Conservation (phyloP, 345 rosid genomes). For the Dipteronia dyeriana region DNA sequence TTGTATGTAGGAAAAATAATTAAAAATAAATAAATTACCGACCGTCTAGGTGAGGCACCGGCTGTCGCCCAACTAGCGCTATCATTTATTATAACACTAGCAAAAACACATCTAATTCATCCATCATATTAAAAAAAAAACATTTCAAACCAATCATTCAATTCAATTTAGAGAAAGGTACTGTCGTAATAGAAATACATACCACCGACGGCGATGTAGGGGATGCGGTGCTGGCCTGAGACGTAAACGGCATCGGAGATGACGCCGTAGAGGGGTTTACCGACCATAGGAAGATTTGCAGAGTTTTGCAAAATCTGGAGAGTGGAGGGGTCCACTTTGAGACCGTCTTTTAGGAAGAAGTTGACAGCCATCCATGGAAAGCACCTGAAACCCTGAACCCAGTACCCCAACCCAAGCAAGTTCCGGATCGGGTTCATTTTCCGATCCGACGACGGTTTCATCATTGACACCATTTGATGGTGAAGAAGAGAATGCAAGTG, state of each 20-base stretch:
- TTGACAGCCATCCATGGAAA: constrained; percentile 86
- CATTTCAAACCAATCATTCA: background rate
- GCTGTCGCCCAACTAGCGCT: too few relatives aligned
- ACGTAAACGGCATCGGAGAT: constrained; percentile 76
- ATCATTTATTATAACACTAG: too few relatives aligned
- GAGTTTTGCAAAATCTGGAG: constrained; percentile 85
- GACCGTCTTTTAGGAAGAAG: constrained; percentile 82
- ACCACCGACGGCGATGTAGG: constrained; percentile 95
- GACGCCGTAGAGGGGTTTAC: constrained; percentile 78
- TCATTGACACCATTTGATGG: background rate
- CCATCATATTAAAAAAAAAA: background rate
- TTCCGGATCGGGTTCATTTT: constrained; percentile 34
- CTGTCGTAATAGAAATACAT: background rate
- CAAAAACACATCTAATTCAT: too few relatives aligned
- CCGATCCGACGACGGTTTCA: background rate
- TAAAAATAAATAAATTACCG: too few relatives aligned
- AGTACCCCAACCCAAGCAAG: constrained; percentile 73
- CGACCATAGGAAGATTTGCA: constrained; percentile 88
- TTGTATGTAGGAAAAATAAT: too few relatives aligned
- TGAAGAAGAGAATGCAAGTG: too few relatives aligned
- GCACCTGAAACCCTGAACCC: constrained; percentile 86
- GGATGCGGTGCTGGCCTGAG: constrained; percentile 82
- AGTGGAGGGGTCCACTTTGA: constrained; percentile 71
- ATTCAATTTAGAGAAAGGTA: background rate
- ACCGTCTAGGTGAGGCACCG: too few relatives aligned